Evolutionary conservation across 139 green algal species (phyloP).

Genomic region (Closterium sp.): DNA sequence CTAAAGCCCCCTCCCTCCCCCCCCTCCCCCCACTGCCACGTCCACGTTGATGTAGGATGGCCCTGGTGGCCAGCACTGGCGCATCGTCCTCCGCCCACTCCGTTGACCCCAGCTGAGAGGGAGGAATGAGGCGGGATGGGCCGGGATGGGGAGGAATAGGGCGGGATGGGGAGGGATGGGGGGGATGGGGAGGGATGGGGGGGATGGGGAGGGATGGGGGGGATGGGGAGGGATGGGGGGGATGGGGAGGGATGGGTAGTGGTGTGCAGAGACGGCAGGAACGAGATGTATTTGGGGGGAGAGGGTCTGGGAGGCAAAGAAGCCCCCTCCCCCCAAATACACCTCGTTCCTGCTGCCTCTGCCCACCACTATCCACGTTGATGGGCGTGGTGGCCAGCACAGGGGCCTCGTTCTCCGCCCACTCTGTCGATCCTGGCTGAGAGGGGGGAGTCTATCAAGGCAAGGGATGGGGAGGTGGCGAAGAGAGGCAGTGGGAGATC

Average conservation of each 20-base stretch:
- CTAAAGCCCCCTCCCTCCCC: too few species aligned
- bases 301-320: background rate
- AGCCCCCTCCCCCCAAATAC: background rate
- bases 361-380: slow-evolving; percentile 41
- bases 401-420: slow-evolving; percentile 32
- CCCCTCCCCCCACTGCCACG: background rate
- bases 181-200: too few species aligned
- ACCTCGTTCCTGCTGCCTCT: background rate
- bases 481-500: background rate
- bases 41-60: slow-evolving; percentile 51
- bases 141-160: background rate
- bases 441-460: too few species aligned
- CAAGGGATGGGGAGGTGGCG: background rate
- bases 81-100: slow-evolving; percentile 49
- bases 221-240: too few species aligned
- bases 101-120: slow-evolving; percentile 39
- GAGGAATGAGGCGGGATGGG: background rate
- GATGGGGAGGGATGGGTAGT: too few species aligned
- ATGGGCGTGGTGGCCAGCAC: slow-evolving; percentile 40
- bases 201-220: too few species aligned
- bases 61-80: background rate
- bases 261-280: too few species aligned
- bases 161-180: too few species aligned
- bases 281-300: too few species aligned
- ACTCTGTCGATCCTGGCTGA: slow-evolving; percentile 51